Base-by-base conservation (phyloP, 1,284 basidiomycete genomes). In the Cryptococcus hybrid region DNA sequence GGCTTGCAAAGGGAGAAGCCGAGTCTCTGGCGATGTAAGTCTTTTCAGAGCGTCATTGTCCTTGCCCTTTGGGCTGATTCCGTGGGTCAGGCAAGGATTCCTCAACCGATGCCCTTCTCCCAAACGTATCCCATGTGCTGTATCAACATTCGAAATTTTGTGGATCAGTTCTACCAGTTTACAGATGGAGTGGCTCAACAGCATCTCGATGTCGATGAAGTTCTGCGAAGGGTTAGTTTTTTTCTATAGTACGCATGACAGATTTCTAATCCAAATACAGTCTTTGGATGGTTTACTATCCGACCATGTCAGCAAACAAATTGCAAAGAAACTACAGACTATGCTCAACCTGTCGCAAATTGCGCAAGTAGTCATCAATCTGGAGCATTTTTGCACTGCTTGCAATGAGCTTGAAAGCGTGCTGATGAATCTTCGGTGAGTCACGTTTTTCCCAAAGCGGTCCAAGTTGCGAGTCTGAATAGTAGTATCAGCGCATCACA, bases 111-210 rank as follows among this genome's bases (percentile, higher is more conserved):
- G 54, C 92, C 95, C 0, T 99, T 96, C 87, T 97, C 94, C 1
- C 89, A 92, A 72, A 90, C 91, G 0, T 98, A 97, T 75, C 92
- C 93, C 61, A 82, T 92, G 47, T 96, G 92, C 70, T 99, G 95
- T 74, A 90, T 92, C 81, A 90, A 97, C 86, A 92, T 99, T 59
- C 87, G 93, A 40, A 85, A 84, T 51, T 96, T 96, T 69, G 90
- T 97, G 35, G 90, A 95, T 67, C 92, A 93, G 69, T 99, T 98
- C 80, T 97, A 98, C 75, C 87, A 91, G 42, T 99, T 98, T 74
- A 87, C 93, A 0, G 95, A 98, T 65, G 95, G 94, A 2, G 90
- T 96, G 7, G 86, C 88, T 1, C 90, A 95, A 72, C 88, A 93
- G 61, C 89, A 92, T 71, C 84, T 90, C 43, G 91, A 95, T 71